Percentiles rank a stretch among this genome's conserved stretches.
Evolutionary conservation across 768 basidiomycete species (phyloP).

Genomic region (Podaxis sp.): DNA sequence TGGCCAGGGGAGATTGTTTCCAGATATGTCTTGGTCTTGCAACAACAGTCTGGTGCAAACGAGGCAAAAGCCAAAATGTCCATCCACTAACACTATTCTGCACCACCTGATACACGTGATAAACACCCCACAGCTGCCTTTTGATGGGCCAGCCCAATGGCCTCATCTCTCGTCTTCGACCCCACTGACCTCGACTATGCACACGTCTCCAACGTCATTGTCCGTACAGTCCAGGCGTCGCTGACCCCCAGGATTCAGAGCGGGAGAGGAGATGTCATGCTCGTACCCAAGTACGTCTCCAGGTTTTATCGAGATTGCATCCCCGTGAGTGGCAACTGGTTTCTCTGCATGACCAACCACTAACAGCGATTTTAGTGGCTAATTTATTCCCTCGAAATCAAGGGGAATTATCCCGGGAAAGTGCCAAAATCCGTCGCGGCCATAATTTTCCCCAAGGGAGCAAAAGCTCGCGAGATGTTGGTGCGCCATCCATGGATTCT

Average conservation of each 20-base stretch:
- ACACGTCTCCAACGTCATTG: conserved; percentile 11
- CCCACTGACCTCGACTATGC: conserved; percentile 6
- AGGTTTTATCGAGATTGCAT: neutral
- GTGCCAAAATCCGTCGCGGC: conserved; percentile 8
- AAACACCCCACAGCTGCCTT: neutral
- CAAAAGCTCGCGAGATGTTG: conserved; percentile 3
- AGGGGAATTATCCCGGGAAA: conserved; percentile 8
- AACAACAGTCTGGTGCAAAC: neutral
- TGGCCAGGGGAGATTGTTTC: neutral
- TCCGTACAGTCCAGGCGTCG: conserved; percentile 8
- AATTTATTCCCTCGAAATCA: conserved; percentile 3
- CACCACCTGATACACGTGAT: conserved; percentile 5
- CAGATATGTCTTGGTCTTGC: neutral
- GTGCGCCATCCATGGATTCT: neutral
- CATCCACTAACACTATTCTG: neutral
- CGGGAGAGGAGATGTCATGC: conserved; percentile 1
- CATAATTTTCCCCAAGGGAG: conserved; percentile 8
- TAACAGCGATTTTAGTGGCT: conserved; percentile 1
- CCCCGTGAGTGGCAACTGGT: conserved; percentile 2
- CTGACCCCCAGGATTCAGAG: conserved; percentile 8
- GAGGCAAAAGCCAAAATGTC: neutral
- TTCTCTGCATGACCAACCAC: neutral
- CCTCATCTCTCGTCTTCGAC: conserved; percentile 5
- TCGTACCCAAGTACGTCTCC: conserved; percentile 4
- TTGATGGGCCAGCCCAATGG: neutral